Base-by-base conservation (phyloP, 1,139 yeast species). In the Protomyces arabidopsidicola region DNA sequence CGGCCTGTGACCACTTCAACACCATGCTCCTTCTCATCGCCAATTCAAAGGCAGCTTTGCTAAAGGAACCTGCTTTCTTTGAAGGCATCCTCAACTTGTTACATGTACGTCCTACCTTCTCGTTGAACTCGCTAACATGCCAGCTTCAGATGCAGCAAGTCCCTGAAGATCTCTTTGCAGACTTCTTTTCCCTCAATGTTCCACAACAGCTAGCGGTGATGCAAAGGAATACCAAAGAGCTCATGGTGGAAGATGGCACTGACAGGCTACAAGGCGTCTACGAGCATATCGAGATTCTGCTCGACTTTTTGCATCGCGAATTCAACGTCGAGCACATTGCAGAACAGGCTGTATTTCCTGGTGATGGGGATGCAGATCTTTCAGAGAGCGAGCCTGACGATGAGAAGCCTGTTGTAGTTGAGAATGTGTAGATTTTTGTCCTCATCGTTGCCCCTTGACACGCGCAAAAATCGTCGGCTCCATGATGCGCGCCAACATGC, bases 1-100 rank as follows among this genome's bases (percentile, higher is more conserved):
- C 81, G 2, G 76, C 79, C 18, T 77, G 78, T 27, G 70, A 76
- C 60, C 83, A 80, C 62, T 80, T 83, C 82, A 74, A 77, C 53
- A 74, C 71, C 54, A 67, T 80, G 38, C 65, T 79, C 5, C 76
- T 76, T 55, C 67, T 80, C 12, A 42, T 63, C 9, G 60, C 56
- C 22, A 36, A 45, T 18, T 24, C 56, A 16, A 39, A 53, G 35
- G 3, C 31, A 16, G 53, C 57, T 12, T 36, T 59, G 24, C 38
- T 39, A n/a, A 20, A 5, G 14, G 3, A 20, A n/a, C 55, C 22
- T 16, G 12, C 34, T 6, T 50, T 57, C 24, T 57, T 31, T 45
- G 16, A 27, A 9, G 20, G n/a, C 14, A 48, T 57, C 27, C 9
- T 57, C 14, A 18, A n/a, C 10, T 35, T 57, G 18, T 39, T 57